Base-by-base conservation (phyloP, 768 basidiomycete species). In the Thelephora aurantiotincta region DNA sequence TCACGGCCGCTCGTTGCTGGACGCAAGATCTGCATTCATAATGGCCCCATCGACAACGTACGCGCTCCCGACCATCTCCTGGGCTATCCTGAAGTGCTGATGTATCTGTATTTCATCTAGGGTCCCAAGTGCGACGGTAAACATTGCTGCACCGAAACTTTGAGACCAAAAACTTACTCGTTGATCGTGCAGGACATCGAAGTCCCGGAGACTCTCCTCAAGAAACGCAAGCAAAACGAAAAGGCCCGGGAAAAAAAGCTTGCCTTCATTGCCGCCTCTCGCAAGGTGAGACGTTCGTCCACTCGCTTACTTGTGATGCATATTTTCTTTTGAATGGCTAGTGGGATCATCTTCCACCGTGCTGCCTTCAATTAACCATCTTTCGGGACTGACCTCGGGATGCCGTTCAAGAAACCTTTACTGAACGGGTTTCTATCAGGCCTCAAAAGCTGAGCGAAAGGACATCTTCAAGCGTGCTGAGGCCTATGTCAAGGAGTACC, bases 391-490 rank as follows among this genome's bases (percentile, higher is more conserved):
- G 88, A 78, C 43, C 49, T 49, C 57, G 37, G 42, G 42, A 16
- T 14, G 34, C 46, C 51, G 41, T 57, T 49, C 43, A 43, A 30
- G 35, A 16, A 11, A 13, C 14, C 19, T 14, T 16, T 11, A 26
- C 30, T 47, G 33, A 44, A 47, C 48, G 34, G 37, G n/a, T 45
- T 44, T 41, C 34, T 42, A 38, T 50, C 60, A 97, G 93, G 83
- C 82, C 43, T 71, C 79, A 58, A 85, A 84, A 64, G 82, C 88
- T 50, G 93, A 94, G 75, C 84, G 96, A 70, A 86, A 83, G 68
- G 82, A 96, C 65, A 80, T 97, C 72, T 98, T 98, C 83, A 98
- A 98, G 82, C 88, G 96, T 52, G 96, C 96, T 34, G 94, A 98
- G 69, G 68, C 84, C 50, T 98, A 96, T 67, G 92, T 97, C 56